Percentiles rank a stretch among this genome's conserved stretches.
Conservation (phyloP, 139 green algal species). For the Penium margaritaceum region DNA sequence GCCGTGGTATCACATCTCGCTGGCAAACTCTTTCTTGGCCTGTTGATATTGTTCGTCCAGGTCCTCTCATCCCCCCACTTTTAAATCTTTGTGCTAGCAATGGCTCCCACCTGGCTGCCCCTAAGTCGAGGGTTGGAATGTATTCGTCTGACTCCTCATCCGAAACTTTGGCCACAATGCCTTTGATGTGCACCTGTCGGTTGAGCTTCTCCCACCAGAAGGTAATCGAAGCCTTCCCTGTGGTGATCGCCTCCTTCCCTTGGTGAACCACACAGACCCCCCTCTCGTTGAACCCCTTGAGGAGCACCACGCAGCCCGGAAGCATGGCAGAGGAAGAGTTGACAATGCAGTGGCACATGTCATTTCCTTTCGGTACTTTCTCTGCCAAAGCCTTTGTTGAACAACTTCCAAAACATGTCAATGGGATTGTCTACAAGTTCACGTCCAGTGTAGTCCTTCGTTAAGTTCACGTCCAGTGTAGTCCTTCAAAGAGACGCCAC, state of each 20-base stretch:
- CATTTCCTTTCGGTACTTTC: background rate
- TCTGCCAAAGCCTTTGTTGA: background rate
- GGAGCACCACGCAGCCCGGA: constrained; percentile 69
- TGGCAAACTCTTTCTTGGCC: too few relatives aligned
- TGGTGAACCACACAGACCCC: constrained; percentile 74
- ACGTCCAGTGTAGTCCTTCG: too few relatives aligned
- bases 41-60: too few relatives aligned
- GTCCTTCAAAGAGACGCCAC: background rate
- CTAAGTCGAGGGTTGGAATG: constrained; percentile 68
- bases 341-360: background rate
- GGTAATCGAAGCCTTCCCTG: constrained; percentile 54
- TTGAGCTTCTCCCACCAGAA: constrained; percentile 81
- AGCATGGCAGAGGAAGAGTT: background rate
- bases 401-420: too few relatives aligned
- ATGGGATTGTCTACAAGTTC: too few relatives aligned
- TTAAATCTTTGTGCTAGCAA: constrained; percentile 66
- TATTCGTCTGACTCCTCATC: constrained; percentile 67
- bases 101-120: constrained; percentile 67
- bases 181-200: constrained; percentile 70
- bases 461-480: too few relatives aligned
- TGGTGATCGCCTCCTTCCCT: constrained; percentile 56
- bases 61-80: too few relatives aligned
- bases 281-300: constrained; percentile 68
- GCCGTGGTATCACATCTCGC: constrained; percentile 5
- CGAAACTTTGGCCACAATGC: constrained; percentile 59